Evolutionary conservation across 208 protist species (phyloP).

Genomic region (Kentomonas sorsogonicus): DNA sequence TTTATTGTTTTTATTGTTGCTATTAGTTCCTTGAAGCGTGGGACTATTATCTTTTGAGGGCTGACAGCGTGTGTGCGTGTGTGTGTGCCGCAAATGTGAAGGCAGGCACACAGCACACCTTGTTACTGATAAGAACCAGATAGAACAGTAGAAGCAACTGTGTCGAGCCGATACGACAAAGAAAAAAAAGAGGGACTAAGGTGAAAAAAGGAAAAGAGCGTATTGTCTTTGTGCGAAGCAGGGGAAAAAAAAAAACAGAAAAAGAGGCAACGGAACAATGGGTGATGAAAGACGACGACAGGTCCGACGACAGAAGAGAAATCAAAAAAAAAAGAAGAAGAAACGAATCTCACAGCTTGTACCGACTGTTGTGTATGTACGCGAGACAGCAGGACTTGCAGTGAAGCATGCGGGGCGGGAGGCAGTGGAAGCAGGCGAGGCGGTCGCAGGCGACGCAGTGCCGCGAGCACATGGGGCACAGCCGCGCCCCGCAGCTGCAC

Average conservation of each 20-base stretch:
- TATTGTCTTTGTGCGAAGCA: constrained; percentile 17
- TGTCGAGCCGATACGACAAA: constrained; percentile 8
- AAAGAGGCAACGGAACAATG: not conserved
- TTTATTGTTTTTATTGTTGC: no score
- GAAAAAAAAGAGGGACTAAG: constrained; percentile 7
- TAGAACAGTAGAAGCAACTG: not conserved
- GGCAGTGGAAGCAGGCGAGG: constrained; percentile 50
- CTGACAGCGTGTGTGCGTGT: no score
- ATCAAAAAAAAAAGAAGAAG: not conserved
- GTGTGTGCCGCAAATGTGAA: no score
- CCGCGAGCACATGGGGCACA: constrained; percentile 53
- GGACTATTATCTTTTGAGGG: no score
- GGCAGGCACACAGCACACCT: no score
- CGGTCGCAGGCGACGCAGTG: constrained; percentile 64
- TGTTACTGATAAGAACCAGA: no score
- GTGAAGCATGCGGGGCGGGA: constrained; percentile 54
- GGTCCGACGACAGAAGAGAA: no score
- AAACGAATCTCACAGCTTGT: constrained; percentile 34
- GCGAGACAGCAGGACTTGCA: constrained; percentile 67
- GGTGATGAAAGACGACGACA: no score
- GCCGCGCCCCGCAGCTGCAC: constrained; percentile 46
- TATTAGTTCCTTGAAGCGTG: no score
- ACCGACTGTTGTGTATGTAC: constrained; percentile 46
- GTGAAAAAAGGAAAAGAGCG: constrained; percentile 5
- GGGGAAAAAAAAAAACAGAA: constrained; percentile 5